Conservation (phyloP, 768 basidiomycete species). For the Sporobolomyces roseus region DNA sequence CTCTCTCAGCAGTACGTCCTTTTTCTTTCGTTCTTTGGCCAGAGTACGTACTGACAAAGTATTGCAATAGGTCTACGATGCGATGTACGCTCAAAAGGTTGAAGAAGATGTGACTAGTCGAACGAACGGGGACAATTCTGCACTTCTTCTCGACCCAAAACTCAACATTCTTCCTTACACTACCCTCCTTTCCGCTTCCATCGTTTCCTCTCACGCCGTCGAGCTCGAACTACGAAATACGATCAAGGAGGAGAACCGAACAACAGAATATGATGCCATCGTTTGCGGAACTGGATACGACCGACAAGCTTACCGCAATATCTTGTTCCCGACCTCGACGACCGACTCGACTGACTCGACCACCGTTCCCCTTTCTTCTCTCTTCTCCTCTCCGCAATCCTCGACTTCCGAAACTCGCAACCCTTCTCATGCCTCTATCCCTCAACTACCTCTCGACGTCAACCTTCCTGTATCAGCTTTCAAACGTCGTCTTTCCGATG, state of each 20-base stretch:
- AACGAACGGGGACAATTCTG: slow-evolving; percentile 18
- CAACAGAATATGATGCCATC: slow-evolving; percentile 54
- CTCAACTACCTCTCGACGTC: slow-evolving; percentile 17
- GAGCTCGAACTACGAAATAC: slow-evolving; percentile 50
- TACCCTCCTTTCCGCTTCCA: slow-evolving; percentile 12
- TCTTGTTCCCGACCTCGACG: slow-evolving; percentile 48
- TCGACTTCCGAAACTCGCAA: too few relatives aligned
- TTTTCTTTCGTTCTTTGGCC: slow-evolving; percentile 40
- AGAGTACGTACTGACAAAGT: not conserved
- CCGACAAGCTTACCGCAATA: slow-evolving; percentile 53
- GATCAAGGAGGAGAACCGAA: slow-evolving; percentile 48
- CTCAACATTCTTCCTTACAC: slow-evolving; percentile 51
- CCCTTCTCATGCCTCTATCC: too few relatives aligned
- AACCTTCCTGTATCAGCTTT: slow-evolving; percentile 22
- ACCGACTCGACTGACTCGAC: slow-evolving; percentile 50
- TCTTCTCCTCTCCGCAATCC: not conserved
- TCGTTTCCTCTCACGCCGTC: slow-evolving; percentile 36
- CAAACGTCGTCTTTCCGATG: slow-evolving; percentile 17
- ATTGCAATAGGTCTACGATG: slow-evolving; percentile 53
- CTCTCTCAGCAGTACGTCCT: slow-evolving; percentile 45
- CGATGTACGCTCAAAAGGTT: slow-evolving; percentile 57
- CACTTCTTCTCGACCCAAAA: slow-evolving; percentile 50
- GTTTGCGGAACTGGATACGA: slow-evolving; percentile 60
- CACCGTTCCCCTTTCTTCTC: slow-evolving; percentile 24
- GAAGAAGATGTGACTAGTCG: slow-evolving; percentile 53